Base-by-base conservation (phyloP, 805 yeast species). In the Candida tammaniensis region DNA sequence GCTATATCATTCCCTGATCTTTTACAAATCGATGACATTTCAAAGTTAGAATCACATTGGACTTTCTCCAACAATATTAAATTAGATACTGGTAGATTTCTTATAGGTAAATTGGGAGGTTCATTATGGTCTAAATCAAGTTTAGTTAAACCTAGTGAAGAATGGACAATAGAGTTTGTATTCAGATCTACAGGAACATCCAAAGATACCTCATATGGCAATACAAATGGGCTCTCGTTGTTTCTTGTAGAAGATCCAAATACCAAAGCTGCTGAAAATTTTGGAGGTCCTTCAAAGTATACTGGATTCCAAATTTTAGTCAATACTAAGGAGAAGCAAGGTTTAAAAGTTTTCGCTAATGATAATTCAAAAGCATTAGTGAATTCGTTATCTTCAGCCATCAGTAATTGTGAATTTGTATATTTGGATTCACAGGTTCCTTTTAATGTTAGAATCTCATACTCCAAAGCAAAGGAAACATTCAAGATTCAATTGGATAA, bases 391-490 rank as follows among this genome's bases (percentile, higher is more conserved):
- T 43, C 38, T 5, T 54, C 55, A 23, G 52, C 76, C 0, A 61
- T 80, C 42, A 83, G 82, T 1, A 65, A 74, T 9, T 80, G 86
- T 59, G 55, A 63, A n/a, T 54, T 79, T 44, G 62, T 65, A 7
- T 84, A 74, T 46, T 81, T 82, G 52, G 80, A 78, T 46, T 76
- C 86, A 0, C 75, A 76, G 42, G 85, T 82, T 5, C 94, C 94
- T 8, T 63, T 74, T 16, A 80, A 85, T 1, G 34, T 82, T n/a
- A 74, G 87, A 57, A 44, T 84, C 10, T 76, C 82, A 7, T 82
- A 81, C 47, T 72, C 76, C 16, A 55, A 56, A 7, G 52, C 60
- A 25, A 53, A 55, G 17, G 61, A 65, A 11, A 55, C 73, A 39
- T 65, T 80, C 43, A 80, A 81, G 44, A 69, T 83, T n/a, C 86